A percentile compares a stretch with the other conserved stretches of the same genome.
Conservation (phyloP, 2,329 filamentous ascomycete species). For the Rosellinia necatrix region DNA sequence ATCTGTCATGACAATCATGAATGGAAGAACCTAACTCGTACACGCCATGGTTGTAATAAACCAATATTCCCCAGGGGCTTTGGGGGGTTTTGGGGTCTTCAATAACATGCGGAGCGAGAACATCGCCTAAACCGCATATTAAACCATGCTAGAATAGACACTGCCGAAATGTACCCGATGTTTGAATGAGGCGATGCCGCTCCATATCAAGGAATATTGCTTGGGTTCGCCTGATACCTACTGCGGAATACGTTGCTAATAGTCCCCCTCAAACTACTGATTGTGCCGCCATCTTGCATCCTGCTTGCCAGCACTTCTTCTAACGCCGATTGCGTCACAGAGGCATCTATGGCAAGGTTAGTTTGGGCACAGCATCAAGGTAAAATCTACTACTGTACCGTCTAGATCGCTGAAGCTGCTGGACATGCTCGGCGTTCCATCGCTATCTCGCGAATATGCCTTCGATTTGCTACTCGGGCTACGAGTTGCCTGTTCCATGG, state of each 20-base stretch:
- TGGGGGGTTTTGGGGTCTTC: not conserved
- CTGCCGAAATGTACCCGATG: not conserved
- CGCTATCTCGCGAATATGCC: constrained; percentile 64
- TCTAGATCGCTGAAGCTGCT: constrained; percentile 88
- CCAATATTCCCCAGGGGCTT: no score
- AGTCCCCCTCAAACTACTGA: constrained; percentile 68
- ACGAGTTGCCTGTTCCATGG: constrained; percentile 60
- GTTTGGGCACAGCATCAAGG: constrained; percentile 9
- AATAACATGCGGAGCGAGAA: not conserved
- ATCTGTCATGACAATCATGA: not conserved
- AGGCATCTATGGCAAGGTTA: constrained; percentile 63
- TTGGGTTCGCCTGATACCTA: constrained; percentile 53
- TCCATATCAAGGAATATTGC: constrained; percentile 10
- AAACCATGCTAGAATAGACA: not conserved
- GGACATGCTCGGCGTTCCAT: constrained; percentile 78
- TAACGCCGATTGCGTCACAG: constrained; percentile 78
- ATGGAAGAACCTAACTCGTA: no score
- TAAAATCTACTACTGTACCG: constrained; percentile 51
- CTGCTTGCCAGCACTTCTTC: constrained; percentile 78
- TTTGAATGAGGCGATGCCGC: not conserved
- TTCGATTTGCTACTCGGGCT: constrained; percentile 57
- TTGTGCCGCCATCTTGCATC: constrained; percentile 64
- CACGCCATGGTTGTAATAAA: no score
- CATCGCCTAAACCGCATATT: not conserved
- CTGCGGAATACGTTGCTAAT: constrained; percentile 69